Percentiles rank a stretch among this genome's conserved stretches.
phyloP scores from a whole-genome alignment of 768 basidiomycete species.

The Collybia nuda region DNA sequence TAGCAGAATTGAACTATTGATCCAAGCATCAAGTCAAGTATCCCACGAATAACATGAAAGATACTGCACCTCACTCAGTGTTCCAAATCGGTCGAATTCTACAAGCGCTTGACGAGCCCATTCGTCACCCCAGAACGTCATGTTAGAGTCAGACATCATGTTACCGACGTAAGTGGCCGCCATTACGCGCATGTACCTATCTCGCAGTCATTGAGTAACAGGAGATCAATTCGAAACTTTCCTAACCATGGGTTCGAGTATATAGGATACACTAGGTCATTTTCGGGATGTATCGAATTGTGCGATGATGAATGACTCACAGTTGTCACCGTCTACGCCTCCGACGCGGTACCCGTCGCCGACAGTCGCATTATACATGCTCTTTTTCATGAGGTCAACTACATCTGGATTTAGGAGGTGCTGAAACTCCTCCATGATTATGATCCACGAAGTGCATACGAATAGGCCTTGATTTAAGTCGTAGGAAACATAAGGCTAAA shows the following conservation, averaged over 20 bases:
- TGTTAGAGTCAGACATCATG: conserved; percentile 26
- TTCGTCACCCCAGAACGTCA: conserved; percentile 28
- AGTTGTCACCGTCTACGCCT: conserved; percentile 27
- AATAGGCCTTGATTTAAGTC: conserved; percentile 25
- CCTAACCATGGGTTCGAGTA: conserved; percentile 27
- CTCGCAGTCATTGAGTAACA: background rate
- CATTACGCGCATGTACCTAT: conserved; percentile 31
- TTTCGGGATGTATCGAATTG: background rate
- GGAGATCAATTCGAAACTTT: background rate
- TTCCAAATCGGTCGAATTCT: conserved; percentile 24
- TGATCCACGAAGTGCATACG: conserved; percentile 28
- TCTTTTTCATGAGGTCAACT: conserved; percentile 21
- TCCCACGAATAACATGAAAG: background rate
- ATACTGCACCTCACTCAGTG: conserved; percentile 23
- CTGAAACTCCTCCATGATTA: conserved; percentile 27
- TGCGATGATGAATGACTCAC: conserved; percentile 10
- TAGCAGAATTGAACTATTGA: conserved; percentile 27
- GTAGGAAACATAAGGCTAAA: conserved; percentile 23
- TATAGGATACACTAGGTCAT: conserved; percentile 21
- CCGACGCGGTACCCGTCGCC: conserved; percentile 30
- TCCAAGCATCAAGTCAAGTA: background rate
- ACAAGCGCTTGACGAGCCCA: conserved; percentile 26
- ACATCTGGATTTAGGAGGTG: conserved; percentile 23
- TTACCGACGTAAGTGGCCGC: conserved; percentile 28
- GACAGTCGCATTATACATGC: conserved; percentile 31